Evolutionary conservation across 257 asterid genomes (phyloP).

Genomic region (Jacaranda copaia): DNA sequence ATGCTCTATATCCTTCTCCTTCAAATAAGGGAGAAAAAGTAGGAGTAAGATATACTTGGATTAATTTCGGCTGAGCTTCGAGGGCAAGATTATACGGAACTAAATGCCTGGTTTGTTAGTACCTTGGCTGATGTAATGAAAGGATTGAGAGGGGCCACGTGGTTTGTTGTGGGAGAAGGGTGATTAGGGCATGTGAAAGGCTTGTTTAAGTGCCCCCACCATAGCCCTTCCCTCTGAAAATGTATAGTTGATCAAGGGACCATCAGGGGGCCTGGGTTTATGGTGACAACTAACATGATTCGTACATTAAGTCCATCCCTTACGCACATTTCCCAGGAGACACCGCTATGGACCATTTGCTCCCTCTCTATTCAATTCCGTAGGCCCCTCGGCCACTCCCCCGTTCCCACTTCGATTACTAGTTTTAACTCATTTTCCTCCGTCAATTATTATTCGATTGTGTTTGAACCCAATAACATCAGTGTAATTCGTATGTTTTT

Average conservation of each 20-base stretch:
- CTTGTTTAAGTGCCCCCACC: conserved; percentile 49
- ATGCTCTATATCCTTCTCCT: background rate
- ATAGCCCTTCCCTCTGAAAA: background rate
- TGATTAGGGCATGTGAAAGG: conserved; percentile 60
- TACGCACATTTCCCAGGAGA: conserved; percentile 49
- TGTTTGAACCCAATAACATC: background rate
- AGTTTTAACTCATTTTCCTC: background rate
- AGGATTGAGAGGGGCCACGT: conserved; percentile 43
- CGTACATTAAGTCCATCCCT: conserved; percentile 44
- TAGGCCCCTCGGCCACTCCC: conserved; percentile 25
- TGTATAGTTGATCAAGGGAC: conserved; percentile 33
- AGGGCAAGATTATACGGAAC: background rate
- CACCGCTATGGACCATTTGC: conserved; percentile 50
- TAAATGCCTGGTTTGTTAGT: conserved; percentile 5
- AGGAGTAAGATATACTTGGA: no score
- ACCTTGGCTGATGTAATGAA: conserved; percentile 7
- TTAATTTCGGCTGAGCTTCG: background rate
- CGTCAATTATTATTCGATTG: background rate
- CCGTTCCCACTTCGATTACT: background rate
- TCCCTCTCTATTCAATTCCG: conserved; percentile 39
- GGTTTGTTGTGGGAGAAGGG: conserved; percentile 54
- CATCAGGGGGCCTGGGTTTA: conserved; percentile 29
- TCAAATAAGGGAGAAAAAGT: no score
- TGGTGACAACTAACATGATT: conserved; percentile 56
- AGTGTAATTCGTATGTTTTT: no score